Conservation (phyloP, 805 yeast species). For the Barnettozyma sp. region DNA sequence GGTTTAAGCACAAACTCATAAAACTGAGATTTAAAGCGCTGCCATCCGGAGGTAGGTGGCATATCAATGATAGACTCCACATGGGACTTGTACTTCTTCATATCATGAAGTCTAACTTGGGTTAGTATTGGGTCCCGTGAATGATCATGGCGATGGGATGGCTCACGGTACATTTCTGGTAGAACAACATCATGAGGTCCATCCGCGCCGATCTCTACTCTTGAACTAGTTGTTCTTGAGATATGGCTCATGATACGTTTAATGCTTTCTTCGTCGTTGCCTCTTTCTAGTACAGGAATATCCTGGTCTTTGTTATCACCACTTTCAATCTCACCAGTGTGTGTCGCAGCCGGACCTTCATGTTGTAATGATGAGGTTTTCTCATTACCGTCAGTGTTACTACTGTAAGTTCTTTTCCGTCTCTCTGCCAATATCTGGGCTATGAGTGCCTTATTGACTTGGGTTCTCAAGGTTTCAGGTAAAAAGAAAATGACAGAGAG, state of each 20-base stretch:
- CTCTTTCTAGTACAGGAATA: too few species aligned
- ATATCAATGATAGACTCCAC: conserved; percentile 23
- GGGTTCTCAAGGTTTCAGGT: conserved; percentile 70
- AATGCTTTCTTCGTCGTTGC: conserved; percentile 5
- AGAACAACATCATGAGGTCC: conserved; percentile 14
- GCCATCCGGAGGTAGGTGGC: conserved; percentile 15
- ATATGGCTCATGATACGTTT: conserved; percentile 18
- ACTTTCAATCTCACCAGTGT: too few species aligned
- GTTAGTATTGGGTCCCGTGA: conserved; percentile 6
- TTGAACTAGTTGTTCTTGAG: conserved; percentile 17
- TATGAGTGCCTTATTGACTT: conserved; percentile 45
- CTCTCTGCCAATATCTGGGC: conserved; percentile 37
- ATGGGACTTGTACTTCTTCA: conserved; percentile 21
- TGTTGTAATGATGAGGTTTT: too few species aligned
- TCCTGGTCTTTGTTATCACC: conserved; percentile 6
- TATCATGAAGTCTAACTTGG: conserved; percentile 14
- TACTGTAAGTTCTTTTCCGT: conserved; percentile 15
- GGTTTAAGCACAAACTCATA: conserved; percentile 54
- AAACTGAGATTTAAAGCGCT: conserved; percentile 23
- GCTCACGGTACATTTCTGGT: conserved; percentile 20
- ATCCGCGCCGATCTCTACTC: conserved; percentile 17
- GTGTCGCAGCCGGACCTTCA: too few species aligned
- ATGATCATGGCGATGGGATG: conserved; percentile 8
- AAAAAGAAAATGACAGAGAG: conserved; percentile 45
- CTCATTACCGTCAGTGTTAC: conserved; percentile 1